Evolutionary conservation across 495 filamentous ascomycete genomes (phyloP).

Genomic region (Podospora bellae-mahoneyi): DNA sequence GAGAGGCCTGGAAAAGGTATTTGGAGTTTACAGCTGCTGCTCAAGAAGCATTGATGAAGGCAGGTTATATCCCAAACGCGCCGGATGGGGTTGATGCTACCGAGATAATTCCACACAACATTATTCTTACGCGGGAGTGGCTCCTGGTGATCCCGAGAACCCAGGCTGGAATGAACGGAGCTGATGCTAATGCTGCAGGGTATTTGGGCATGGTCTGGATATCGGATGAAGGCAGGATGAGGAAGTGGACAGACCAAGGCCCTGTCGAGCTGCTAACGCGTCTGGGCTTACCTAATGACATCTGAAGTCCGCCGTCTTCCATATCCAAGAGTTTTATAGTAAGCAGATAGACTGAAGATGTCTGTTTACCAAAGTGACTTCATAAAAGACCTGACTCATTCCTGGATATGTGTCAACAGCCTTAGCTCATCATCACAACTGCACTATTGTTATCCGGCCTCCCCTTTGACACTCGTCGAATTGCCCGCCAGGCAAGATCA

Average conservation of each 20-base stretch:
- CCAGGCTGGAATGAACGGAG: slow-evolving; percentile 23
- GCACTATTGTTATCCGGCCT: neutral
- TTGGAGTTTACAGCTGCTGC: neutral
- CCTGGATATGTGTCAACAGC: neutral
- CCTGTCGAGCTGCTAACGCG: slow-evolving; percentile 15
- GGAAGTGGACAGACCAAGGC: slow-evolving; percentile 29
- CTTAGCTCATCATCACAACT: neutral
- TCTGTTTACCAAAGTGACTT: neutral
- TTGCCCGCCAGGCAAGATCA: slow-evolving; percentile 11
- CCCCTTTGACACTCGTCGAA: slow-evolving; percentile 1
- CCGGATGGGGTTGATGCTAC: slow-evolving; percentile 11
- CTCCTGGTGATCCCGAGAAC: slow-evolving; percentile 41
- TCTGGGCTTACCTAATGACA: slow-evolving; percentile 14
- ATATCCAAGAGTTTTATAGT: too few relatives aligned
- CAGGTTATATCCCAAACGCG: neutral
- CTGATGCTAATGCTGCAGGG: slow-evolving; percentile 38
- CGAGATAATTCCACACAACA: slow-evolving; percentile 38
- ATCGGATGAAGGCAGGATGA: slow-evolving; percentile 29
- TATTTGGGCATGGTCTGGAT: slow-evolving; percentile 44
- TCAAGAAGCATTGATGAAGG: neutral
- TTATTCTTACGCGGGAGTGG: slow-evolving; percentile 39
- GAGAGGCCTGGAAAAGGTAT: slow-evolving; percentile 7
- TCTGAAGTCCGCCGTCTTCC: neutral
- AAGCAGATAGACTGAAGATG: neutral
- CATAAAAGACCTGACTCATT: neutral